Evolutionary conservation across 2,329 filamentous ascomycete genomes (phyloP).

Genomic region (Verticillium klebahnii): DNA sequence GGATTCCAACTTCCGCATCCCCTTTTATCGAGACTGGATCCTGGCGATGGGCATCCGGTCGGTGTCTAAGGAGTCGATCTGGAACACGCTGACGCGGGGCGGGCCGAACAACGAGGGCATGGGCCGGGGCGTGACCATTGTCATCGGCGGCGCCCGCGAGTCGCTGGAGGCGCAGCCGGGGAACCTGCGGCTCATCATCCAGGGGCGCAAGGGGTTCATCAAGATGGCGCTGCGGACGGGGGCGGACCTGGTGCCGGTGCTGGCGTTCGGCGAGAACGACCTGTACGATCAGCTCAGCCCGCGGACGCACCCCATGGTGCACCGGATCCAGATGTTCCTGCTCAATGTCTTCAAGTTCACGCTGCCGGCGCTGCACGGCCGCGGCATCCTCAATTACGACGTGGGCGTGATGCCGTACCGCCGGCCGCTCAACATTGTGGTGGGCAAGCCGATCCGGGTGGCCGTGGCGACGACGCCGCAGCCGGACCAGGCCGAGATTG

Average conservation of each 20-base stretch:
- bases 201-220: constrained; percentile 84
- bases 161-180: constrained; percentile 84
- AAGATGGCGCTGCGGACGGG: constrained; percentile 88
- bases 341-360: constrained; percentile 91
- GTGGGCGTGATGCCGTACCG: constrained; percentile 95
- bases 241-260: constrained; percentile 88
- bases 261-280: constrained; percentile 94
- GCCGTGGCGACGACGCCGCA: constrained; percentile 51
- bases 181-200: constrained; percentile 71
- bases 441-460: constrained; percentile 76
- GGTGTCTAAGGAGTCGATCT: constrained; percentile 87
- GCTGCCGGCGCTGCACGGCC: constrained; percentile 81
- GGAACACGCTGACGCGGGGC: constrained; percentile 78
- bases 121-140: constrained; percentile 95
- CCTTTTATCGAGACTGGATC: constrained; percentile 92
- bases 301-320: constrained; percentile 70
- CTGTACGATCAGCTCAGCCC: constrained; percentile 87
- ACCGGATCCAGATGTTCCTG: constrained; percentile 75
- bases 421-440: constrained; percentile 80
- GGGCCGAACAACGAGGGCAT: constrained; percentile 75
- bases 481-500: constrained; percentile 71
- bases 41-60: constrained; percentile 81
- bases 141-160: constrained; percentile 87
- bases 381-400: constrained; percentile 96
- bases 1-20: constrained; percentile 93